phyloP scores from a whole-genome alignment of 768 basidiomycete species.

The Lentinus tigrinus region DNA sequence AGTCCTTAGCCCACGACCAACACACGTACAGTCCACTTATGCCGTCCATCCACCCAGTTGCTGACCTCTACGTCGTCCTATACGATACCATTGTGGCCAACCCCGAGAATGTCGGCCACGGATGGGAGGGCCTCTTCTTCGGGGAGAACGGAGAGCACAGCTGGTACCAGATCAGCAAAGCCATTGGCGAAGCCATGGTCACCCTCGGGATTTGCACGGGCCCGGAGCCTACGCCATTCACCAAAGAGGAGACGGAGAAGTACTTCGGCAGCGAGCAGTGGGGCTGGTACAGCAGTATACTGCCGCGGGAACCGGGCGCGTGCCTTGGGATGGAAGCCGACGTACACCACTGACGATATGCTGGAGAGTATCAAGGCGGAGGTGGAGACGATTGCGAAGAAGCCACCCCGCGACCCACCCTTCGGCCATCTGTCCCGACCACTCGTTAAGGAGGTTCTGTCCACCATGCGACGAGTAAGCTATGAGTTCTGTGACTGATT shows the following conservation, averaged over 20 bases:
- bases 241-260: slow-evolving; percentile 42
- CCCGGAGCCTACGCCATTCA: slow-evolving; percentile 43
- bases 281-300: slow-evolving; percentile 18
- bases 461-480: too few relatives aligned
- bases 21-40: not conserved
- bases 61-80: slow-evolving; percentile 42
- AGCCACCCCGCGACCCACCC: not conserved
- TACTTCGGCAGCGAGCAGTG: slow-evolving; percentile 19
- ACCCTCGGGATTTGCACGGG: slow-evolving; percentile 31
- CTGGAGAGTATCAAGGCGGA: slow-evolving; percentile 48
- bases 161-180: slow-evolving; percentile 34
- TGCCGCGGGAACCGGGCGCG: slow-evolving; percentile 32
- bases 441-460: too few relatives aligned
- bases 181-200: slow-evolving; percentile 35
- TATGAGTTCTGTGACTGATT: too few relatives aligned
- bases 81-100: slow-evolving; percentile 36
- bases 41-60: slow-evolving; percentile 33
- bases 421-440: too few relatives aligned
- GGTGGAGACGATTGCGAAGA: slow-evolving; percentile 30
- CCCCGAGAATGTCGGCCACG: slow-evolving; percentile 29
- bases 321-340: slow-evolving; percentile 53
- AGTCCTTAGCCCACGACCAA: slow-evolving; percentile 3
- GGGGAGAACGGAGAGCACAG: slow-evolving; percentile 33
- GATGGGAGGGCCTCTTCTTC: slow-evolving; percentile 37
- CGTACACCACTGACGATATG: slow-evolving; percentile 47